Evolutionary conservation across 148 eudicot genomes (phyloP).

Genomic region (Agrostemma githago): DNA sequence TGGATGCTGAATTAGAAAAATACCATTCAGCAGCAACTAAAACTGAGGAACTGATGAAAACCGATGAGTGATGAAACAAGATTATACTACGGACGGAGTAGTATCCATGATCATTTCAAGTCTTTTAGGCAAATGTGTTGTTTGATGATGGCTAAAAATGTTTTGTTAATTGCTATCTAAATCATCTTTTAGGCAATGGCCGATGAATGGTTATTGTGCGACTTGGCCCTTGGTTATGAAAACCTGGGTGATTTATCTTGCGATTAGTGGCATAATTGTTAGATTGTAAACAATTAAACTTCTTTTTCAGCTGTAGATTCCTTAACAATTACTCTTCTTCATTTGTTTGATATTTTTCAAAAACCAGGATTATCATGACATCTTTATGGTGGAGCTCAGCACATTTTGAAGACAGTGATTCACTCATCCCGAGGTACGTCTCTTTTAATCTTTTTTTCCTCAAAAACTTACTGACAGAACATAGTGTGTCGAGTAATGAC

Average conservation of each 20-base stretch:
- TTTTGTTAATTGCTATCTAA: slow-evolving; percentile 29
- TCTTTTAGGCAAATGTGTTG: slow-evolving; percentile 23
- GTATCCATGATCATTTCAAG: slow-evolving; percentile 11
- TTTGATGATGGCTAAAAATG: slow-evolving; percentile 28
- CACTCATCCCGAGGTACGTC: slow-evolving; percentile 20
- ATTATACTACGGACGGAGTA: not conserved
- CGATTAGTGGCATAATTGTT: slow-evolving; percentile 22
- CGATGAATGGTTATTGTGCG: slow-evolving; percentile 29
- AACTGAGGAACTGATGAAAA: slow-evolving; percentile 45
- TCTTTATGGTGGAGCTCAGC: slow-evolving; percentile 18
- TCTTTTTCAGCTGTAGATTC: slow-evolving; percentile 27
- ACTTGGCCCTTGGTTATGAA: slow-evolving; percentile 29
- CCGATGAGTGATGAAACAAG: slow-evolving; percentile 30
- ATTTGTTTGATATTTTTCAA: slow-evolving; percentile 21
- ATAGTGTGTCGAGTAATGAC: too few relatives aligned
- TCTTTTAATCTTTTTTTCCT: not conserved
- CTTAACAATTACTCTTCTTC: slow-evolving; percentile 6
- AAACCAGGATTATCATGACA: slow-evolving; percentile 22
- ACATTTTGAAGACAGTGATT: slow-evolving; percentile 6
- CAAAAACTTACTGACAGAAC: not conserved
- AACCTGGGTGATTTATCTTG: slow-evolving; percentile 30
- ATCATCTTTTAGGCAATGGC: slow-evolving; percentile 32
- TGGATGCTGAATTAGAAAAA: slow-evolving; percentile 93
- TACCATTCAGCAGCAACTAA: slow-evolving; percentile 52
- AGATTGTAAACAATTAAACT: slow-evolving; percentile 24